Base-by-base conservation (phyloP, 805 yeast genomes). In the Candida tibetensis region DNA sequence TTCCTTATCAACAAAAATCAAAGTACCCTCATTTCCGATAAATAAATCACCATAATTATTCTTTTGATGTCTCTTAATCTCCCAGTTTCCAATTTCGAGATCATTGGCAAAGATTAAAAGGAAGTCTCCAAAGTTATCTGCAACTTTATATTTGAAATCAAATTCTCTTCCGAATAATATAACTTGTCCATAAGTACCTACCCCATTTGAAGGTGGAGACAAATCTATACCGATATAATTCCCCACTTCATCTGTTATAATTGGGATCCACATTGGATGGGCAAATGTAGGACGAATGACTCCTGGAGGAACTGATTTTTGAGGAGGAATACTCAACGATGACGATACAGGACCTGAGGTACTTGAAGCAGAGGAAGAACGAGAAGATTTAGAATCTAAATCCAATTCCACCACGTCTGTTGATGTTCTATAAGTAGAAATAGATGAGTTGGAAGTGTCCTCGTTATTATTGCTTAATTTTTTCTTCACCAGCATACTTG, bases 131-230 rank as follows among this genome's bases (percentile, higher is more conserved):
- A 95, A 91, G 39, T 83, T 84, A 35, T 79, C 77, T 16, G 97
- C 95, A 36, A 93, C 70, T 30, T 84, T 89, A 62, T 76, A 89
- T 59, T 91, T 91, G 26, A 83, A 78, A 65, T 91, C 98, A 57
- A 82, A 91, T 47, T 91, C 98, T 55, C 97, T 81, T 28, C 99
- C 99, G 62, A 88, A 91, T 40, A 90, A 56, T 42, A 91, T 91
- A 16, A 93, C 84, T 65, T 91, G 99, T 22, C 98, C 99, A 74
- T 83, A 79, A 40, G 69, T 73, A 2, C 68, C 69, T 1, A 41
- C 29, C 30, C 96, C 95, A 16, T 66, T 64, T 1, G 93, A 91
- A 2, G 86, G 81, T 1, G 69, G 67, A 9, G 69, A 60, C 42
- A 91, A 72, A 64, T 91, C 99, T 10, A 93, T 69, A 36, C 89